These are phyloP conservation scores for Rhodotorula mucilaginosa DNA, from an alignment of 1,284 basidiomycete species.

Conservation along the genomic window DNA sequence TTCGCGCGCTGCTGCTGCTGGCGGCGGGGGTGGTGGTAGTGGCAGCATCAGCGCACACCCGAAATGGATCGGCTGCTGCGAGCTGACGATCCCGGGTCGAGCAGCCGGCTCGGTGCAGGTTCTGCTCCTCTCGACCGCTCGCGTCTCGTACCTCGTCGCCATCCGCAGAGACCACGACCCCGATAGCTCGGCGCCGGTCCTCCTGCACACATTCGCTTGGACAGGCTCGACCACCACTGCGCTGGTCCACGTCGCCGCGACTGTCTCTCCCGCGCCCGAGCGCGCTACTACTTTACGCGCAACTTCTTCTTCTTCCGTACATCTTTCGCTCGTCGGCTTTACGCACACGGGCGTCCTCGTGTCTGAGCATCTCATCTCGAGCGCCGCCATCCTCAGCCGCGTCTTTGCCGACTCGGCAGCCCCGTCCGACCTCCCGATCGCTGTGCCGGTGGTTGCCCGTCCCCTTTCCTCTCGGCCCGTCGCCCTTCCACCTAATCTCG, in stretches of 20 bases:
- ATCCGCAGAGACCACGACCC: background rate
- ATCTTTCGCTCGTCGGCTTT: conserved; percentile 19
- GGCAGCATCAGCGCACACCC: background rate
- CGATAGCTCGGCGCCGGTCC: background rate
- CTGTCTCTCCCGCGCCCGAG: background rate
- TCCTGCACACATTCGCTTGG: conserved; percentile 18
- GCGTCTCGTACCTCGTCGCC: conserved; percentile 5
- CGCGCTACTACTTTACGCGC: background rate
- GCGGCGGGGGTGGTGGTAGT: background rate
- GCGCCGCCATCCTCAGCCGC: background rate
- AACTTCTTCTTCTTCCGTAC: background rate
- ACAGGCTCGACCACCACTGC: background rate
- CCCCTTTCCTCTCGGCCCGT: background rate
- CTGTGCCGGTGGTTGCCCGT: background rate
- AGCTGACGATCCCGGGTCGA: background rate
- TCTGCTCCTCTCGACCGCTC: conserved; percentile 10
- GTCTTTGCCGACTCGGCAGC: background rate
- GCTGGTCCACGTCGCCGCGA: background rate
- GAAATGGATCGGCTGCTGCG: conserved; percentile 12
- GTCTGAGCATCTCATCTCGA: conserved; percentile 14
- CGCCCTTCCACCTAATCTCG: background rate
- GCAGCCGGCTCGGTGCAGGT: background rate
- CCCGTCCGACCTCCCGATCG: background rate
- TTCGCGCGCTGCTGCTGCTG: background rate
- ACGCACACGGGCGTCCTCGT: conserved; percentile 14